Percentiles rank a stretch among this genome's conserved stretches.
Evolutionary conservation across 164 flowering plant genomes (phyloP).

Genomic region (Vitis cinerea): DNA sequence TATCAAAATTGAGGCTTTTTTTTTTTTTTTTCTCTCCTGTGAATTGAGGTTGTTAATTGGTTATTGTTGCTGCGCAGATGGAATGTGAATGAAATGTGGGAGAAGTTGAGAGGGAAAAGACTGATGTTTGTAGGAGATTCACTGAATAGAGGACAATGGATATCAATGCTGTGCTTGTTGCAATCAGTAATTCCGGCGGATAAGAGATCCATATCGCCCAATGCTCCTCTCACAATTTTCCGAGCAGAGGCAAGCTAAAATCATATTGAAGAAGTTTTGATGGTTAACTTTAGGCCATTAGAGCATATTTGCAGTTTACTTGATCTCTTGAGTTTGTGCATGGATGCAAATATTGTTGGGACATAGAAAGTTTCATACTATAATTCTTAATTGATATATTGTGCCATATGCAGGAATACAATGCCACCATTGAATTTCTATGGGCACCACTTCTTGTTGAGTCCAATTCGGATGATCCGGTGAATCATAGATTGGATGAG

Average conservation of each 20-base stretch:
- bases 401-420: slow-evolving; percentile 58
- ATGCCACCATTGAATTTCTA: slow-evolving; percentile 87
- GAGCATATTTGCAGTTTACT: too few relatives aligned
- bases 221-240: slow-evolving; percentile 83
- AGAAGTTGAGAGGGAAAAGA: slow-evolving; percentile 91
- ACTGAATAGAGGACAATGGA: slow-evolving; percentile 94
- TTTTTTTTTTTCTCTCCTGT: not conserved
- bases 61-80: slow-evolving; percentile 41
- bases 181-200: slow-evolving; percentile 70
- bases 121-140: slow-evolving; percentile 99
- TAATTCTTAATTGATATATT: not conserved
- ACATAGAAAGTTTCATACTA: not conserved
- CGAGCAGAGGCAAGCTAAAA: slow-evolving; percentile 67
- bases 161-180: slow-evolving; percentile 91
- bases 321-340: too few relatives aligned
- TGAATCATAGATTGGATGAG: slow-evolving; percentile 73
- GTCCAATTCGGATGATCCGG: slow-evolving; percentile 90
- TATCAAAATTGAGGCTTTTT: not conserved
- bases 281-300: not conserved
- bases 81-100: slow-evolving; percentile 83
- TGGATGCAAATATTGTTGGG: not conserved
- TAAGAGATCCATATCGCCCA: slow-evolving; percentile 77
- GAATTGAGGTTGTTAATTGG: not conserved
- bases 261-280: not conserved
- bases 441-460: slow-evolving; percentile 97